Conservation (phyloP, 805 yeast genomes). For the Torulaspora franciscae region DNA sequence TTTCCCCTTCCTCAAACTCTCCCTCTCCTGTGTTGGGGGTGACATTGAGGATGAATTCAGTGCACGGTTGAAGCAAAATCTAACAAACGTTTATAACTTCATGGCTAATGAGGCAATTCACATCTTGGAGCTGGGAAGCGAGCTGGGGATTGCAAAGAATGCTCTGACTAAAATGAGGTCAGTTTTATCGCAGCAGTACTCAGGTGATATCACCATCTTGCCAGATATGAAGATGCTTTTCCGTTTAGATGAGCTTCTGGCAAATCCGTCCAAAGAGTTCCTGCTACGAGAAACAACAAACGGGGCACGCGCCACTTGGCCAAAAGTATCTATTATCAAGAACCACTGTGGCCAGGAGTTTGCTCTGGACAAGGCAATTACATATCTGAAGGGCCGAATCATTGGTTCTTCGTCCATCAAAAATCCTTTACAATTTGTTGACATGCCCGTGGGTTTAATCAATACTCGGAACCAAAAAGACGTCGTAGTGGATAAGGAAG, state of each 20-base stretch:
- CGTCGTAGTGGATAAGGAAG: constrained; percentile 7
- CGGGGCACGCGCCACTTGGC: constrained; percentile 95
- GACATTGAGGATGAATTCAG: constrained; percentile 58
- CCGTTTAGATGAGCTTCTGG: constrained; percentile 59
- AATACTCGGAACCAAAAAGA: constrained; percentile 6
- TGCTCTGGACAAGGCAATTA: constrained; percentile 74
- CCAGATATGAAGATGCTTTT: constrained; percentile 60
- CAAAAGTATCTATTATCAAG: constrained; percentile 74
- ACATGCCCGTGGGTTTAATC: constrained; percentile 16
- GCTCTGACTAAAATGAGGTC: constrained; percentile 68
- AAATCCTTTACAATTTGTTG: constrained; percentile 31
- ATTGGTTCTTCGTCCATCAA: constrained; percentile 38
- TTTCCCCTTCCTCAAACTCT: constrained; percentile 71
- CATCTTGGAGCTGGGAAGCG: constrained; percentile 64
- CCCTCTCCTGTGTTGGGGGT: constrained; percentile 65
- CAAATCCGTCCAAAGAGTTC: constrained; percentile 79
- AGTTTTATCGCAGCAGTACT: constrained; percentile 76
- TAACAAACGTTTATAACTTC: constrained; percentile 54
- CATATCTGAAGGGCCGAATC: constrained; percentile 57
- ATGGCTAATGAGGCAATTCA: constrained; percentile 71
- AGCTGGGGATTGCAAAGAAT: constrained; percentile 71
- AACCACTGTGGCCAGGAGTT: constrained; percentile 91
- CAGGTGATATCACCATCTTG: constrained; percentile 89
- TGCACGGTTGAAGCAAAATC: constrained; percentile 47
- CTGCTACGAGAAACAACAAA: constrained; percentile 57